Evolutionary conservation across 257 asterid species (phyloP).

Genomic region (Forsythia viridissima): DNA sequence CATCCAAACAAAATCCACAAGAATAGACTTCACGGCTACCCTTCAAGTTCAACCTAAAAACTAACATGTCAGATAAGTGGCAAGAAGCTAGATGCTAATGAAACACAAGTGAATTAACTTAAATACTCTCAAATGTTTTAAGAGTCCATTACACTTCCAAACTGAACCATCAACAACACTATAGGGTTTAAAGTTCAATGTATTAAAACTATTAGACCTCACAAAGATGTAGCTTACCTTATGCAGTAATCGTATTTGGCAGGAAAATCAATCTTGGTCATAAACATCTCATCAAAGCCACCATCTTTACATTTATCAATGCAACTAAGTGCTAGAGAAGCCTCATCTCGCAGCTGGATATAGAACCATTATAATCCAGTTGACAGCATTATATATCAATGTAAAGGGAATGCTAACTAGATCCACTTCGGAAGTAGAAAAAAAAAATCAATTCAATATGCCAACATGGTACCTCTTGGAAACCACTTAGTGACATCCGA

Average conservation of each 20-base stretch:
- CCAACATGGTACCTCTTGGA: conserved; percentile 63
- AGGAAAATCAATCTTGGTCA: conserved; percentile 73
- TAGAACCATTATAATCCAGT: conserved; percentile 18
- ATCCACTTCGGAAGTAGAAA: conserved; percentile 13
- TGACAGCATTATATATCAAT: conserved; percentile 13
- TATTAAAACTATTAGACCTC: not conserved
- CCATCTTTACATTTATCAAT: conserved; percentile 72
- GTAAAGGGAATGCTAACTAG: not conserved
- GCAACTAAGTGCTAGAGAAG: conserved; percentile 69
- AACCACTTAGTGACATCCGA: conserved; percentile 79
- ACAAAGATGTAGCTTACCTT: conserved; percentile 62
- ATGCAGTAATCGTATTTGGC: conserved; percentile 82
- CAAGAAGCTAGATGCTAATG: conserved; percentile 20
- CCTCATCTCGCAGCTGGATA: conserved; percentile 76
- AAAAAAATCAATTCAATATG: not conserved
- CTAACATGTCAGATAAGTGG: conserved; percentile 30
- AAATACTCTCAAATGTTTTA: not conserved
- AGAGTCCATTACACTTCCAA: not conserved
- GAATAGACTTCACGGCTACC: conserved; percentile 47
- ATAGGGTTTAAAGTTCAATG: not conserved
- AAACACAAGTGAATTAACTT: conserved; percentile 13
- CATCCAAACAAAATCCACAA: conserved; percentile 84
- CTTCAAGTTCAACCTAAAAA: conserved; percentile 76
- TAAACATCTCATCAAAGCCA: conserved; percentile 83
- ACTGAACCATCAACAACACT: not conserved